Evolutionary conservation across 352 stramenopile species (phyloP), one percentile per base, ranked within the genome.

Genomic region (Globisporangium recalcitrans): DNA sequence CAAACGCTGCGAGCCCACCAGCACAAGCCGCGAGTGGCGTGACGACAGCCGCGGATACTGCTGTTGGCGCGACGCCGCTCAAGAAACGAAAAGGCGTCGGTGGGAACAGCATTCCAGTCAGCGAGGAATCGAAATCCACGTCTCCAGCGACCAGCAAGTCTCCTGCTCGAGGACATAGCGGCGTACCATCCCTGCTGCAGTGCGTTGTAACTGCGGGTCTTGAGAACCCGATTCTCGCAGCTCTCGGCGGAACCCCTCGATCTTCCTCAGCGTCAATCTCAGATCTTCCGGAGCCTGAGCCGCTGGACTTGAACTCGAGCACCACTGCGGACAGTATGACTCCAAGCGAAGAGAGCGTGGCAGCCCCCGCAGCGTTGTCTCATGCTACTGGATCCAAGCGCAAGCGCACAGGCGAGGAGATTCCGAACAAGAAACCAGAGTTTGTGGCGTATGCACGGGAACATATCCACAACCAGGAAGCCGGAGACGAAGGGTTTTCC

Each of bases 401-500:
- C 62, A 66, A 58, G 46, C 32, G 69, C 59, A 31, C 52, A 10
- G 51, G 22, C 46, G 26, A 58, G 47, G 52, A 68, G 40, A 7
- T 46, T 4, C 26, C 19, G 27, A 27, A 26, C 42, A 52, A 42
- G 53, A 58, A 65, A 34, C 32, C 64, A 56, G 70, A 80, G 52
- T 90, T 86, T 54, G 80, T 91, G 52, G 83, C 79, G 14, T 92
- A 92, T 64, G 77, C 83, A 13, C 70, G 83, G 32, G 83, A 92
- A 64, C 83, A 93, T 47, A 73, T 93, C 21, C 81, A 93, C 63
- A 91, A 72, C 63, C 83, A 93, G 60, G 83, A 93, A 70, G 64
- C 75, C 21, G 85, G 82, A 2, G 85, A 94, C 34, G 85, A 94
- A 68, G 83, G 81, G 4, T 91, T 92, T 54, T 91, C 83, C 19